Evolutionary conservation across 1,139 yeast genomes (phyloP), one percentile per base, ranked within the genome.

Genomic region (Lodderomyces pseudojiufengensis): DNA sequence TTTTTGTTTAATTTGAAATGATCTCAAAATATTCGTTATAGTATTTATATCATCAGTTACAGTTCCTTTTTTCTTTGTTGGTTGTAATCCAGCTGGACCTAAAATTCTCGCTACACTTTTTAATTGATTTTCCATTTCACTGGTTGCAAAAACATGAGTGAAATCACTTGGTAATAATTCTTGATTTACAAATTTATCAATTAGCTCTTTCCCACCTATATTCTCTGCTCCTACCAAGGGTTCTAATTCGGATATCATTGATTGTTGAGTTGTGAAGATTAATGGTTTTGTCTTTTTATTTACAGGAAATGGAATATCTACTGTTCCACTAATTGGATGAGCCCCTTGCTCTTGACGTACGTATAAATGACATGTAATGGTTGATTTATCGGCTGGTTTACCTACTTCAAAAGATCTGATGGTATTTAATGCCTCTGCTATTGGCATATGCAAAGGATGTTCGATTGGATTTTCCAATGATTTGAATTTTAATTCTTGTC

Each of bases 1-100:
- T 57, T 73, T 70, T 59, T 94, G 83, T 71, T 85, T 80, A 71
- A 88, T 69, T 54, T 84, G 79, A 49, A 79, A 70, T 42, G 83
- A 63, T 9, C 60, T 57, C 2, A 56, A 42, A n/a, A 39, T 27
- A n/a, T 33, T 22, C 9, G 40, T 29, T 11, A 44, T 43, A 22
- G 46, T 39, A 22, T 62, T 66, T 26, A 86, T 62, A 47, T 86
- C 78, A n/a, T 75, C 77, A 1, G 86, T 70, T 12, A 92, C 94
- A 2, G 97, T 90, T 11, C 95, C 95, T 55, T 80, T 84, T 63
- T 88, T 90, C 12, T 76, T 78, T 33, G 76, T 73, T 33, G 98
- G 98, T 86, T 90, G 83, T 46, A 92, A 72, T 21, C 95, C 95
- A 52, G 73, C 79, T 29, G 96, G 95, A 41, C 98, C 97, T 47